Evolutionary conservation across 805 yeast species (phyloP), one percentile per base, ranked within the genome.

Genomic region (Wickerhamomyces sydowiorum): DNA sequence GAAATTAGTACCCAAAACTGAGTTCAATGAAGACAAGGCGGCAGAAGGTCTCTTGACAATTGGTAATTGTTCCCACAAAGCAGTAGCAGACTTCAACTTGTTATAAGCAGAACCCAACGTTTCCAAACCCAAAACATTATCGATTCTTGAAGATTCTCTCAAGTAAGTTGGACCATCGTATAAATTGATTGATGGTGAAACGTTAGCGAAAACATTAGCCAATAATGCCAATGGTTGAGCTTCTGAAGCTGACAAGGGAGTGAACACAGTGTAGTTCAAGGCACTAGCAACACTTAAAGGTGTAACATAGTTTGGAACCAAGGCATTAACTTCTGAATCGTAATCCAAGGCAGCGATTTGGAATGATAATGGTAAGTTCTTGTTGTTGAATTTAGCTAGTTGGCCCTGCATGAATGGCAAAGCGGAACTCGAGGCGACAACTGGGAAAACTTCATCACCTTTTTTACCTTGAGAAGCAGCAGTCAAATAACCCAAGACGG

Each of bases 311-410:
- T 85, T 85, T 31, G 84, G 73, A 15, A 74, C 77, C 32, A 87
- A 69, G 36, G 76, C 60, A 31, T 74, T 72, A 9, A 72, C 47
- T 4, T 57, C 61, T 8, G 68, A 69, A 57, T 83, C 82, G 60
- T 79, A 88, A 59, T 82, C 87, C 50, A 86, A 67, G 20, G 95
- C 86, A 15, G 93, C 82, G 36, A 88, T 79, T 54, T 81, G 80
- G 59, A 90, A 76, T 13, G 82, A 70, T 45, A 87, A 67, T 10
- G 89, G 87, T 41, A 78, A 67, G 3, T 56, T 48, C 20, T 52
- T 54, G 44, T 53, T 52, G 63, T 55, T 50, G 86, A 70, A 25
- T 76, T 67, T 21, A 86, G 80, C 20, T 15, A 32, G 15, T 32
- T 32, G 35, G 20, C 9, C 23, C 41, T 75, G 78, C 79, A 90